Evolutionary conservation across 805 yeast species (phyloP), one percentile per base, ranked within the genome.

Genomic region (Millerago galiae): DNA sequence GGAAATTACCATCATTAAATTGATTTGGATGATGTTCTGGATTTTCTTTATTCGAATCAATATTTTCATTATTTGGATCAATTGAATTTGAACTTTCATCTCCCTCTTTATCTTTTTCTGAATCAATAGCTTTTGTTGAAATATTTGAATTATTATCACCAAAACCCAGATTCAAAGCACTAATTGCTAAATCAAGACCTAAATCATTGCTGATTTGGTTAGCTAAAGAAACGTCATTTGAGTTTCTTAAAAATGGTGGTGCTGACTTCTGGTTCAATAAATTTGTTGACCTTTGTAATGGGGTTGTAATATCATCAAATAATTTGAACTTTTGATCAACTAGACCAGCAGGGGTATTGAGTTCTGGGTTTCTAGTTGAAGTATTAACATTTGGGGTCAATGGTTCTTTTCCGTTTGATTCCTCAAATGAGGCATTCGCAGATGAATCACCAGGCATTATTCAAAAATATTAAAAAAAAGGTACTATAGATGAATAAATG

Each of bases 91-190:
- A 5, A 16, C 8, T 18, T n/a, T 29, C 34, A 16, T 37, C 21
- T 26, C 58, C 58, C n/a, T 65, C 60, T 24, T 56, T 56, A 11
- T 61, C 63, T 13, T 62, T 60, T 18, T 60, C 55, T 35, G 34
- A 25, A 11, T 35, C 40, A 24, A 32, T 42, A 15, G 39, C 26
- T 16, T 42, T 28, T 15, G 38, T 37, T 28, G 40, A 49, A 32
- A 32, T 32, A 7, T 7, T 21, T 21, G 35, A 14, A 32, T 12
- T 32, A 8, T 38, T 41, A n/a, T 44, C n/a, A 29, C 53, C 53
- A 42, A 53, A 56, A 35, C 51, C 59, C 17, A 56, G 21, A 28
- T 56, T 55, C 8, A 56, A 39, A 9, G 56, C 58, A 32, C 60
- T 56, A 14, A 56, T 30, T 4, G 60, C 59, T 33, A 55, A 37